Conservation (phyloP, 768 basidiomycete species). For the Flagelloscypha sp. region DNA sequence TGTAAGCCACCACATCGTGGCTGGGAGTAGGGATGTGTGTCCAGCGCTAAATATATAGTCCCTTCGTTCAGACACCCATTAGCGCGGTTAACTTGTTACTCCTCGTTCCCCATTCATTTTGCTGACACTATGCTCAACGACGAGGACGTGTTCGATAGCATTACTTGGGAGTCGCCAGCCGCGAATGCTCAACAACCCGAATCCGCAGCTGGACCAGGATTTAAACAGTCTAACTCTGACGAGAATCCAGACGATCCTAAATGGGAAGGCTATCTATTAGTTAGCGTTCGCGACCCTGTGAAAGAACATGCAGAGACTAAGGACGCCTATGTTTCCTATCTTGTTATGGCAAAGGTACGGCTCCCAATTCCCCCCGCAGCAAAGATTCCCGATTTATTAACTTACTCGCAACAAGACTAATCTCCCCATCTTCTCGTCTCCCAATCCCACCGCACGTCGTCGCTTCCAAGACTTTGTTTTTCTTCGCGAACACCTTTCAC, state of each 20-base stretch:
- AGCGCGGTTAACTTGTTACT: too few species aligned
- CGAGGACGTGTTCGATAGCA: slow-evolving; percentile 86
- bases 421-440: slow-evolving; percentile 73
- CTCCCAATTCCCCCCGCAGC: neutral
- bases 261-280: slow-evolving; percentile 84
- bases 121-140: slow-evolving; percentile 63
- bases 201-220: slow-evolving; percentile 56
- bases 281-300: slow-evolving; percentile 82
- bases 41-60: too few species aligned
- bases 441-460: slow-evolving; percentile 68
- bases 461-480: slow-evolving; percentile 98
- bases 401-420: slow-evolving; percentile 57
- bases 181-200: slow-evolving; percentile 43
- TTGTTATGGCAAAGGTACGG: slow-evolving; percentile 79
- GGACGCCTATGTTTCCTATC: slow-evolving; percentile 93
- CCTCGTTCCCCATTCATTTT: slow-evolving; percentile 25
- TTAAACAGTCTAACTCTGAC: slow-evolving; percentile 71
- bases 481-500: slow-evolving; percentile 75
- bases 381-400: slow-evolving; percentile 5
- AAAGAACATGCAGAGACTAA: slow-evolving; percentile 96
- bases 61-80: too few species aligned
- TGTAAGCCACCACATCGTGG: too few species aligned
- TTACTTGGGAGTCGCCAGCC: slow-evolving; percentile 80
- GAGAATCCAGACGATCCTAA: slow-evolving; percentile 74
- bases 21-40: too few species aligned